Percentiles rank a stretch among this genome's conserved stretches.
phyloP scores from a whole-genome alignment of 495 filamentous ascomycete species.

The Rusavskia elegans region DNA sequence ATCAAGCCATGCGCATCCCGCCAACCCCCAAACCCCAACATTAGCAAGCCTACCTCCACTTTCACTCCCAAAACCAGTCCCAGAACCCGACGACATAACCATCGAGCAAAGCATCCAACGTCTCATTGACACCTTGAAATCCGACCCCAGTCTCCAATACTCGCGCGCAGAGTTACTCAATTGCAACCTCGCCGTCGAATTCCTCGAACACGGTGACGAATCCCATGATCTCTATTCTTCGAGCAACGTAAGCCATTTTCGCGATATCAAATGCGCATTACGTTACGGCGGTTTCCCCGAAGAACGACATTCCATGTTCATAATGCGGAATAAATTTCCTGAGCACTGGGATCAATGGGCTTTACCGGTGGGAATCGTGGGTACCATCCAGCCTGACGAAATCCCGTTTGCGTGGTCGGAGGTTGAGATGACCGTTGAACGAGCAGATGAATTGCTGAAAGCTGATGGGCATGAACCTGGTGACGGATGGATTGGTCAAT shows the following conservation, averaged over 20 bases:
- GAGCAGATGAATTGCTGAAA: neutral
- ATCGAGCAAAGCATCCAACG: neutral
- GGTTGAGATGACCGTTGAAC: neutral
- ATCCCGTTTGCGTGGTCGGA: neutral
- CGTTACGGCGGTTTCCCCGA: neutral
- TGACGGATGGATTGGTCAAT: neutral
- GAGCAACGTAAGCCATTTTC: neutral
- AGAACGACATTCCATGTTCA: neutral
- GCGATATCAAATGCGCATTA: neutral
- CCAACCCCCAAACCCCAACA: neutral
- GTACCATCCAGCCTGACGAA: neutral
- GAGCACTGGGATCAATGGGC: neutral
- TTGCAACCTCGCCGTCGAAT: neutral
- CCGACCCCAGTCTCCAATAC: neutral
- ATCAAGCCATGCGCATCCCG: neutral
- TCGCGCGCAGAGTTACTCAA: neutral
- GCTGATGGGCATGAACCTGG: neutral
- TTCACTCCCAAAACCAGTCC: neutral
- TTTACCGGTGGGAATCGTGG: neutral
- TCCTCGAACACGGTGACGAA: neutral
- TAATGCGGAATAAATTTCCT: neutral
- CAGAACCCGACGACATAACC: neutral
- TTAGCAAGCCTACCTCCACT: neutral
- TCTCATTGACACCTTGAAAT: neutral
- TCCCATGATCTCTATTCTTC: neutral